Conservation (phyloP, 495 filamentous ascomycete genomes). For the Penicillium fimorum region DNA sequence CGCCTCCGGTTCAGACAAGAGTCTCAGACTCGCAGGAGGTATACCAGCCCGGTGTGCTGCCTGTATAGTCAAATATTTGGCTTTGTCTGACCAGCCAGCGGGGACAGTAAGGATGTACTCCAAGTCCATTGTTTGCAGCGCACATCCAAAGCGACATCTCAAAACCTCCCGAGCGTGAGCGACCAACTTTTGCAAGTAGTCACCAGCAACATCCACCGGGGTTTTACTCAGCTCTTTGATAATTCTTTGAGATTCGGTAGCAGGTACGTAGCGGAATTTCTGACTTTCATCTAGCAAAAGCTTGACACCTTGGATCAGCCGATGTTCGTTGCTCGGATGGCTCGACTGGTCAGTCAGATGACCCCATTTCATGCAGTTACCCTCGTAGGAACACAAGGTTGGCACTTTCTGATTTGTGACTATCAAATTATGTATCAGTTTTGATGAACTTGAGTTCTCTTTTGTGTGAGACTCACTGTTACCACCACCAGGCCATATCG, state of each 20-base stretch:
- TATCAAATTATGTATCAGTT: constrained; percentile 3
- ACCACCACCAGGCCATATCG: constrained; percentile 32
- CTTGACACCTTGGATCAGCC: constrained; percentile 38
- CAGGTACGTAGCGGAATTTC: constrained; percentile 15
- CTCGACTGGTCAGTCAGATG: constrained; percentile 31
- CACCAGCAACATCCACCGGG: constrained; percentile 32
- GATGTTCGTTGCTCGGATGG: constrained; percentile 8
- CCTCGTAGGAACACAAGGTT: constrained; percentile 41
- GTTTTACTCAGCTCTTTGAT: constrained; percentile 27
- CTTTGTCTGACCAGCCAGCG: constrained; percentile 53
- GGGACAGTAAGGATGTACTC: constrained; percentile 53
- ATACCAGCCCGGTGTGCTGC: constrained; percentile 53
- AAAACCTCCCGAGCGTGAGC: constrained; percentile 29
- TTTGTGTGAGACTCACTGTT: constrained; percentile 20
- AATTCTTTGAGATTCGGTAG: constrained; percentile 15
- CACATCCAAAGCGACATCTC: constrained; percentile 31
- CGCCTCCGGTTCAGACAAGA: constrained; percentile 64
- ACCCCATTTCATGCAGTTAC: constrained; percentile 39
- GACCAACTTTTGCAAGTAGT: constrained; percentile 47
- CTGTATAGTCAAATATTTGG: constrained; percentile 45
- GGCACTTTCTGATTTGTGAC: constrained; percentile 48
- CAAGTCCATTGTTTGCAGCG: constrained; percentile 17
- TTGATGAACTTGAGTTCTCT: no score
- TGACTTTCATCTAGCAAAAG: constrained; percentile 35
- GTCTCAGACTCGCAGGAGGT: constrained; percentile 28